These are phyloP conservation scores for Betula pendula DNA, from an alignment of 306 rosid species.

Conservation along the genomic window DNA sequence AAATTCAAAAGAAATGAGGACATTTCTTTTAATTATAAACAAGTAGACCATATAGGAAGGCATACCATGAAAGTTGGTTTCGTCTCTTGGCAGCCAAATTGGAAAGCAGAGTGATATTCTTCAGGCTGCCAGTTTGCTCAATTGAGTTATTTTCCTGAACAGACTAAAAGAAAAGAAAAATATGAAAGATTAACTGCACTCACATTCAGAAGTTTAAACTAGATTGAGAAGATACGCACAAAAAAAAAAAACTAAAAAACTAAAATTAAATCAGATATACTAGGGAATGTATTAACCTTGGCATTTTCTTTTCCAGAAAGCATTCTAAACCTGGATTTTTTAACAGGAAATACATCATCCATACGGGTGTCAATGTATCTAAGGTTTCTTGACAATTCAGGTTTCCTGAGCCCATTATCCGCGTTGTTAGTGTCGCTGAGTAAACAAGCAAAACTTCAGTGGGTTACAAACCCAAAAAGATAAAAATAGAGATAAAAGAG, in stretches of 20 bases:
- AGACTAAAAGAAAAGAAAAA: constrained; percentile 26
- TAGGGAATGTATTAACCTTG: constrained; percentile 51
- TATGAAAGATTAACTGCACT: constrained; percentile 10
- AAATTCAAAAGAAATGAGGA: constrained; percentile 18
- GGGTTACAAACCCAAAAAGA: constrained; percentile 11
- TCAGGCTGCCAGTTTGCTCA: constrained; percentile 52
- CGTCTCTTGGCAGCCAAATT: constrained; percentile 42
- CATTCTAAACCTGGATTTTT: constrained; percentile 47
- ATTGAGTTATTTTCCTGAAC: constrained; percentile 54
- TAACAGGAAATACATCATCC: constrained; percentile 71
- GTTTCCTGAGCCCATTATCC: constrained; percentile 47
- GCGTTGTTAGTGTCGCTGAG: constrained; percentile 35
- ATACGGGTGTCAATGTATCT: constrained; percentile 62
- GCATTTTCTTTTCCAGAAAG: constrained; percentile 67
- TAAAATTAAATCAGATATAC: background rate
- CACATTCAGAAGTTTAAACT: constrained; percentile 17
- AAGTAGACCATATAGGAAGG: constrained; percentile 5
- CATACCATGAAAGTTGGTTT: constrained; percentile 53
- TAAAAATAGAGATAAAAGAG: constrained; percentile 2
- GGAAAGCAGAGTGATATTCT: constrained; percentile 50
- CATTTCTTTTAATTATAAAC: background rate
- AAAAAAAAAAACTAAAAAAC: background rate
- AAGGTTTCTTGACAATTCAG: constrained; percentile 46
- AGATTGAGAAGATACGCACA: background rate
- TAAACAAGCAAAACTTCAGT: constrained; percentile 23